phyloP scores from a whole-genome alignment of 495 filamentous ascomycete genomes.

The Annulohypoxylon bovei region DNA sequence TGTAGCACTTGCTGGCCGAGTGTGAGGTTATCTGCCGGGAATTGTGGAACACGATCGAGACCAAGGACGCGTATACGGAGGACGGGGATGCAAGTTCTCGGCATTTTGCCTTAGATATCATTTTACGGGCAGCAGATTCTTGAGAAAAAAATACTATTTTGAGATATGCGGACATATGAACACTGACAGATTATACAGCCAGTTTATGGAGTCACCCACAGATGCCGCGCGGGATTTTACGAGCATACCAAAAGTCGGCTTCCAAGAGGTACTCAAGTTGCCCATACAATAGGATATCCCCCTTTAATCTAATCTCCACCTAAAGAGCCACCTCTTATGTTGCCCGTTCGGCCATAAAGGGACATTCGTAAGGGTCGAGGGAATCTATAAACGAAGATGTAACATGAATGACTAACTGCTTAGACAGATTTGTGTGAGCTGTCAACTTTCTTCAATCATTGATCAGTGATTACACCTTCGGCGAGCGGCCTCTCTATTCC shows the following conservation, averaged over 20 bases:
- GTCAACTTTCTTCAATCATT: too few species aligned
- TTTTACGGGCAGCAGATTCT: not conserved
- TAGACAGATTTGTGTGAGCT: not conserved
- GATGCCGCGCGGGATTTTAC: not conserved
- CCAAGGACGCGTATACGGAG: slow-evolving; percentile 30
- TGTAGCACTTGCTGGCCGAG: slow-evolving; percentile 48
- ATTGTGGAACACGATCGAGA: slow-evolving; percentile 60
- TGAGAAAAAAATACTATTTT: not conserved
- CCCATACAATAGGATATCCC: not conserved
- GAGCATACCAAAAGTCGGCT: not conserved
- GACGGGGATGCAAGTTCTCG: slow-evolving; percentile 58
- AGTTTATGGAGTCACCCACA: too few species aligned
- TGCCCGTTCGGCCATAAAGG: too few species aligned
- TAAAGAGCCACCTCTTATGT: too few species aligned
- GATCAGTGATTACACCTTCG: not conserved
- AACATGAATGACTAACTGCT: not conserved
- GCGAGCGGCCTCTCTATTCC: not conserved
- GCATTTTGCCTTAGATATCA: slow-evolving; percentile 30
- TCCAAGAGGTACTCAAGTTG: not conserved
- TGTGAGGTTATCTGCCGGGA: slow-evolving; percentile 52
- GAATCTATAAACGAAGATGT: not conserved
- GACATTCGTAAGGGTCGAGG: too few species aligned
- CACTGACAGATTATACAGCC: not conserved
- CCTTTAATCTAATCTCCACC: too few species aligned
- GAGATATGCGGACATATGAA: not conserved